Base-by-base conservation (phyloP, 495 filamentous ascomycete species). In the Penicillium argentinense region DNA sequence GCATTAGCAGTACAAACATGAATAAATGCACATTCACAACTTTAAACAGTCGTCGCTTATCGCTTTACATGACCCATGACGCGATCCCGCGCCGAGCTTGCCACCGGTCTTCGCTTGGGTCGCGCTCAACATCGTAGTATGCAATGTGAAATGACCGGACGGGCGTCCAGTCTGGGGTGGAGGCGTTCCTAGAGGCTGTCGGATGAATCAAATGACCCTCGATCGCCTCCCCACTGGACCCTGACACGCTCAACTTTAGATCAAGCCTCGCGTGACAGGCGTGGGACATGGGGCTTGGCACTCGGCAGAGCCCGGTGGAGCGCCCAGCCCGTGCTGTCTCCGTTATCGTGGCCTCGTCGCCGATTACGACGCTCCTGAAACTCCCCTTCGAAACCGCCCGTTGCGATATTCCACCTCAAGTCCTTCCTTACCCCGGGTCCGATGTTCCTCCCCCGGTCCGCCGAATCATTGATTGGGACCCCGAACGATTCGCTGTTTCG, bases 301-400 rank as follows among this genome's bases (percentile, higher is more conserved):
- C 42, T 49, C 45, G 51, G 45, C 39, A 34, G 40, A 29, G 37
- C 21, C 44, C 44, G 37, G 47, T 49, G 51, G 51, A 45, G 34
- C 42, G 24, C 18, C n/a, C n/a, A n/a, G n/a, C n/a, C n/a, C 25
- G 18, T n/a, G 26, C 12, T 17, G 12, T 24, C 16, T 44, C 49
- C 40, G 44, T 57, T 52, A 57, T 57, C 54, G 42, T 47, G 43
- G 47, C 36, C 52, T 57, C 54, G 42, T 47, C 48, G 47, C 36
- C 52, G 47, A 54, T 60, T 57, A 60, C 57, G 57, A 57, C 49
- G 43, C 57, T 54, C 49, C 49, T 48, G 41, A 39, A 49, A 34
- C 45, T 42, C 38, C 16, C 9, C 33, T 12, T 36, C 32, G 6
- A 17, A 14, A 4, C 13, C 14, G 29, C 9, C 13, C n/a, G 13